Evolutionary conservation across 331 rosid genomes (phyloP), one percentile per base, ranked within the genome.

Genomic region (Acacia pycnantha): DNA sequence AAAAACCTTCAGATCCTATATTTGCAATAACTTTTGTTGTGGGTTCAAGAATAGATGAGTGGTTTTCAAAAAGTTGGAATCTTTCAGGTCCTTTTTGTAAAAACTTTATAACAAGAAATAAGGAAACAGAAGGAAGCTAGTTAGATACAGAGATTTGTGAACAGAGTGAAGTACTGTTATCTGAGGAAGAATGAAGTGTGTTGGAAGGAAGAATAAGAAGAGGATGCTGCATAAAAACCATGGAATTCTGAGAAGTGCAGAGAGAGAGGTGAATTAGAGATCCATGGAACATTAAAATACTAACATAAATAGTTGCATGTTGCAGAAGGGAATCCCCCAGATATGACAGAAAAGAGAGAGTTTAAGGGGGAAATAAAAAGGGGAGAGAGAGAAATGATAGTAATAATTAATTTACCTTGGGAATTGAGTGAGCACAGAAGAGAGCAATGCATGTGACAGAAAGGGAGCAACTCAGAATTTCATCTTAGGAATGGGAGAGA

Each of bases 221-320:
- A 59, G 88, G 84, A 84, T 82, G 74, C n/a, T 22, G 53, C 70
- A 76, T 79, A 82, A 85, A 53, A 84, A 61, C 80, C 92, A 84
- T 87, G 85, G 88, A 90, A 84, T 86, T 89, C 87, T 84, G 94
- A 84, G 89, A 88, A 85, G 58, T 75, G 87, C 92, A 87, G 92
- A 64, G 74, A 79, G 75, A 44, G 82, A 76, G n/a, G 75, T 82
- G 88, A 77, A 78, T 70, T 87, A 85, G 82, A 89, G 97, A 93
- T 91, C 92, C 86, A 79, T 48, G 76, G 81, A 44, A 77, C 82
- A 82, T 78, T 86, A 89, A 70, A 91, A 86, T 82, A 88, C 58
- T 84, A 77, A 70, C 76, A 77, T 74, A 64, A 82, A 73, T 61
- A 71, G 73, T 77, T 54, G 66, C 84, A 79, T 83, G 87, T 79